Evolutionary conservation across 257 asterid species (phyloP).

Genomic region (Nicotiana otophora): DNA sequence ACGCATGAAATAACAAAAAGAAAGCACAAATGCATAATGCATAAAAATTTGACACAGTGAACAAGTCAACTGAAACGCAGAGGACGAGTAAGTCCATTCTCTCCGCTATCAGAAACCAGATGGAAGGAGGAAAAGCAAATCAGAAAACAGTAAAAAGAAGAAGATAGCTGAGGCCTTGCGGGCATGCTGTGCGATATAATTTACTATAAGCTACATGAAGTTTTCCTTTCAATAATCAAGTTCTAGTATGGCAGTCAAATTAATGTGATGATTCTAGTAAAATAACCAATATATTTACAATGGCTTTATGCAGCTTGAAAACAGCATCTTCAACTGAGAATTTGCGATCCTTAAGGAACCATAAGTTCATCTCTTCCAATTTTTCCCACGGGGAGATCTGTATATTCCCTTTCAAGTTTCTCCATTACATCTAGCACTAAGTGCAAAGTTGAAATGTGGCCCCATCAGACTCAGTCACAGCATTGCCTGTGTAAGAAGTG

Average conservation of each 20-base stretch:
- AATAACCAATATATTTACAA: conserved; percentile 31
- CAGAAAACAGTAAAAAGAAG: neutral
- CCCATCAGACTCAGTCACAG: neutral
- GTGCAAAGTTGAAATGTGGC: conserved; percentile 31
- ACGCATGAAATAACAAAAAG: neutral
- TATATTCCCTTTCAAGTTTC: conserved; percentile 61
- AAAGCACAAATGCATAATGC: neutral
- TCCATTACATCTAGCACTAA: conserved; percentile 68
- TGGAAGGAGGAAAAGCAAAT: neutral
- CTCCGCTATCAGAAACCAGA: too few relatives aligned
- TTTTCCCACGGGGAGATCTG: conserved; percentile 68
- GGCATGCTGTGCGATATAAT: conserved; percentile 6
- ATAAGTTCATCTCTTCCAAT: conserved; percentile 81
- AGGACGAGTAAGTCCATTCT: too few relatives aligned
- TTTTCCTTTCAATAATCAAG: neutral
- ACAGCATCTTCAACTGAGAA: conserved; percentile 68
- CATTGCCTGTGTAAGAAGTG: neutral
- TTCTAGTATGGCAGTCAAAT: neutral
- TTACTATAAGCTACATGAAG: neutral
- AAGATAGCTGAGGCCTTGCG: neutral
- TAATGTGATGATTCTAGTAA: neutral
- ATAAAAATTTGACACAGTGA: neutral
- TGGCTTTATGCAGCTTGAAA: conserved; percentile 77
- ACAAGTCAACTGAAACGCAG: neutral
- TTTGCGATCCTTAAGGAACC: conserved; percentile 87